A percentile compares a stretch with the other conserved stretches of the same genome.
phyloP scores from a whole-genome alignment of 768 basidiomycete genomes.

The Mycena kentingensis region DNA sequence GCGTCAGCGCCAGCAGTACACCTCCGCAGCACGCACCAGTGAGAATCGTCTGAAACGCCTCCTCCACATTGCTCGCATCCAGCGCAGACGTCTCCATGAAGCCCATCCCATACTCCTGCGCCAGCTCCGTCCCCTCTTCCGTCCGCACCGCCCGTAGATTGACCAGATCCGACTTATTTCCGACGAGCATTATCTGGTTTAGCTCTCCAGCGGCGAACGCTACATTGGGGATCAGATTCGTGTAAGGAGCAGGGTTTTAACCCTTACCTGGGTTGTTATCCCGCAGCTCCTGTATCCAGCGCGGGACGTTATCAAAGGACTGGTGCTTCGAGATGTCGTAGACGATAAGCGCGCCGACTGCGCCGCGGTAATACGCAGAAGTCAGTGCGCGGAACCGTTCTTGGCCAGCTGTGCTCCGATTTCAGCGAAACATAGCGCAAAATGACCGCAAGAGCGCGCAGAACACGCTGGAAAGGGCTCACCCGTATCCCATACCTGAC shows the following conservation, averaged over 20 bases:
- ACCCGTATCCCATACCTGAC: conserved; percentile 1
- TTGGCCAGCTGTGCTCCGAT: neutral
- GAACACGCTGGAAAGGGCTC: neutral
- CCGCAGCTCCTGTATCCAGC: neutral
- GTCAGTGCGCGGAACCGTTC: conserved; percentile 1
- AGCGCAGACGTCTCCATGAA: conserved; percentile 3
- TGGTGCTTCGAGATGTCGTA: conserved; percentile 2
- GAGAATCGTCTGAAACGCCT: neutral
- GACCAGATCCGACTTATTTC: neutral
- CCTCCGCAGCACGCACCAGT: neutral
- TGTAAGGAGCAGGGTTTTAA: too few species aligned
- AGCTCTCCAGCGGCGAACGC: neutral
- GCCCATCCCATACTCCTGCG: neutral
- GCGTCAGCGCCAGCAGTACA: neutral
- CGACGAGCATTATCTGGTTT: neutral
- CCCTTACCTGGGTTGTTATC: too few species aligned
- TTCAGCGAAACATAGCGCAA: neutral
- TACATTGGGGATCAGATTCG: too few species aligned
- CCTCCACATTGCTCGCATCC: neutral
- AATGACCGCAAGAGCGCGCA: neutral
- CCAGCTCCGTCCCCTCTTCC: neutral
- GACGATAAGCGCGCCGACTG: neutral
- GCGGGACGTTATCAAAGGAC: neutral
- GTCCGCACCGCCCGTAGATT: neutral
- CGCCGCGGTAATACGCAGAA: conserved; percentile 3